Percentiles rank a stretch among this genome's conserved stretches.
phyloP scores from a whole-genome alignment of 495 filamentous ascomycete genomes.

The Trypethelium eluteriae region DNA sequence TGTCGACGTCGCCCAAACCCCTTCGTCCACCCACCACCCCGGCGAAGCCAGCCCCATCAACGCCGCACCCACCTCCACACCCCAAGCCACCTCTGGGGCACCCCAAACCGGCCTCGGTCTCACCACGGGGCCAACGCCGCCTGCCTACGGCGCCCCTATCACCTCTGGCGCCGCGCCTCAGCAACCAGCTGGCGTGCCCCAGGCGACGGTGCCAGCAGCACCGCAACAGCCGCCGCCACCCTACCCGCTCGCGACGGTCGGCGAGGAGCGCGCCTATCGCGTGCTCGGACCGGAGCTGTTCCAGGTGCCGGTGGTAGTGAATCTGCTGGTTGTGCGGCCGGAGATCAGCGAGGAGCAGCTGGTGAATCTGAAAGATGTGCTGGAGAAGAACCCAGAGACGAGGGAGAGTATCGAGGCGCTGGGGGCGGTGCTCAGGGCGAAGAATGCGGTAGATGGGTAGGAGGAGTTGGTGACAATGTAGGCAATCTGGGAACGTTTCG shows the following conservation, averaged over 20 bases:
- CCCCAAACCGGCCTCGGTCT: background rate
- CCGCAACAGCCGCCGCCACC: conserved; percentile 8
- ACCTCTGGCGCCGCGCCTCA: conserved; percentile 11
- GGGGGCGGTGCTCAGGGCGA: conserved; percentile 13
- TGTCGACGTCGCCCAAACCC: conserved; percentile 6
- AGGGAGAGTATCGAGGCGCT: conserved; percentile 27
- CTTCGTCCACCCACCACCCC: conserved; percentile 8
- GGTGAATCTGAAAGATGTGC: conserved; percentile 28
- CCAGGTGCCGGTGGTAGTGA: conserved; percentile 25
- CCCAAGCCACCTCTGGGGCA: conserved; percentile 10
- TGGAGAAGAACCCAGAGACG: conserved; percentile 27
- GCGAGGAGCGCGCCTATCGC: conserved; percentile 21
- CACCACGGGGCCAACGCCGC: background rate
- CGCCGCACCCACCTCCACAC: conserved; percentile 15
- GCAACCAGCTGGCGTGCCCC: background rate
- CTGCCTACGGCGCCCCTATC: background rate
- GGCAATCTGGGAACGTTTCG: too few species aligned
- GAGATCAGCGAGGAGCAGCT: conserved; percentile 25
- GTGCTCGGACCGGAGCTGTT: conserved; percentile 26
- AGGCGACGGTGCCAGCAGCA: background rate
- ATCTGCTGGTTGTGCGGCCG: conserved; percentile 22
- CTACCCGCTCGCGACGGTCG: conserved; percentile 2
- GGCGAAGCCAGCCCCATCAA: conserved; percentile 11
- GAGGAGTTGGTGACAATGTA: background rate
- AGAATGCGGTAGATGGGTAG: conserved; percentile 12